phyloP scores from a whole-genome alignment of 2,329 filamentous ascomycete species.

The Trichoderma hamatum region DNA sequence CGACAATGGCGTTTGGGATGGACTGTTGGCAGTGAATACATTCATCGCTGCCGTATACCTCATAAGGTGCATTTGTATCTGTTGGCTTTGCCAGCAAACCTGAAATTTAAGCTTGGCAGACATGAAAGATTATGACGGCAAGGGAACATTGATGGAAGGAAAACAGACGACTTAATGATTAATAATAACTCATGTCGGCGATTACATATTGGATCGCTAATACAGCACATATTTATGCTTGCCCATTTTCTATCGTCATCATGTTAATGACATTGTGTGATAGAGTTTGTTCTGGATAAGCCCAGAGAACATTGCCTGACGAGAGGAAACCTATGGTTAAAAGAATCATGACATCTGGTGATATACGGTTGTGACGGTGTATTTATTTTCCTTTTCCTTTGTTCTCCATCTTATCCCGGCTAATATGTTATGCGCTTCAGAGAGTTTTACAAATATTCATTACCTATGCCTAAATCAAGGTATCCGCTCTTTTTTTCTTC shows the following conservation, averaged over 20 bases:
- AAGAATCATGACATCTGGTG: background rate
- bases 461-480: background rate
- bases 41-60: slow-evolving; percentile 13
- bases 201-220: slow-evolving; percentile 1
- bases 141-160: background rate
- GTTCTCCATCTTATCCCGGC: background rate
- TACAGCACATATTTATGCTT: slow-evolving; percentile 10
- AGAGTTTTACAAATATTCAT: background rate
- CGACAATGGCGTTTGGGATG: slow-evolving; percentile 24
- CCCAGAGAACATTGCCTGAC: background rate
- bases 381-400: background rate
- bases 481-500: background rate
- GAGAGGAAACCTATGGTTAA: background rate
- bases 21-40: background rate
- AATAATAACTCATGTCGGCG: slow-evolving; percentile 22
- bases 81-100: background rate
- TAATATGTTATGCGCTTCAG: background rate
- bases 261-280: background rate
- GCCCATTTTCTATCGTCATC: slow-evolving; percentile 6
- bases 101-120: slow-evolving; percentile 2
- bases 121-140: background rate
- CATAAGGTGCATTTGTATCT: slow-evolving; percentile 3
- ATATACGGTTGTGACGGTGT: background rate
- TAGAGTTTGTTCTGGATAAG: slow-evolving; percentile 10
- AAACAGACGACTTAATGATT: slow-evolving; percentile 25